Conservation (phyloP, 306 rosid species). For the Albizia julibrissin region DNA sequence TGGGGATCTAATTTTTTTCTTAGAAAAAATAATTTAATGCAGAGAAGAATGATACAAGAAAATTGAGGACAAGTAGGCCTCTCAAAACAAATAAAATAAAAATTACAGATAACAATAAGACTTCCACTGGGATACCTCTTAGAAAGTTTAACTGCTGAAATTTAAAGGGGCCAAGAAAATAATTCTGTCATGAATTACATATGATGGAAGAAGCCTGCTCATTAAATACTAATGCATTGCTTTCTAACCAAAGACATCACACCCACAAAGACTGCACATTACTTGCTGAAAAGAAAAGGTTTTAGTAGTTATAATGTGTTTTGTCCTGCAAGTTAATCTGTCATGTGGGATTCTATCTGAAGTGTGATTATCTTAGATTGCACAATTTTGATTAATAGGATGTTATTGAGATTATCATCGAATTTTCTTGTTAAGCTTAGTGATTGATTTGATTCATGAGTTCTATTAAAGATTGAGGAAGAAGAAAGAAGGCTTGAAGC, state of each 20-base stretch:
- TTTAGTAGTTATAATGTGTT: too few relatives aligned
- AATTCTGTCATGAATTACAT: background rate
- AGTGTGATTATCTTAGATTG: background rate
- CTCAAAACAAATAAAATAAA: background rate
- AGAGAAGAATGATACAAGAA: background rate
- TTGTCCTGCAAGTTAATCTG: background rate
- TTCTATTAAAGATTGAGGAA: conserved; percentile 77
- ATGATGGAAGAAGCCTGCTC: background rate
- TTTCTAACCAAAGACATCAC: background rate
- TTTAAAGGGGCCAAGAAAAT: background rate
- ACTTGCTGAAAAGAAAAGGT: background rate
- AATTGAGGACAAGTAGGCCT: background rate
- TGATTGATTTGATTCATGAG: conserved; percentile 35
- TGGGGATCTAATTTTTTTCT: background rate
- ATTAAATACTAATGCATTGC: background rate
- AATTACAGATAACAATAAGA: background rate
- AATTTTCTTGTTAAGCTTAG: conserved; percentile 31
- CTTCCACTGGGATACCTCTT: background rate
- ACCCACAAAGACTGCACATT: background rate
- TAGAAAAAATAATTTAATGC: background rate
- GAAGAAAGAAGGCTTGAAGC: conserved; percentile 92
- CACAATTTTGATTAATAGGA: conserved; percentile 18
- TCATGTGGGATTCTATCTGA: background rate
- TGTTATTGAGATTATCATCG: conserved; percentile 28
- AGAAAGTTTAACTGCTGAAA: background rate